Evolutionary conservation across 2,329 filamentous ascomycete species (phyloP).

Genomic region (Pseudocercospora eumusae): DNA sequence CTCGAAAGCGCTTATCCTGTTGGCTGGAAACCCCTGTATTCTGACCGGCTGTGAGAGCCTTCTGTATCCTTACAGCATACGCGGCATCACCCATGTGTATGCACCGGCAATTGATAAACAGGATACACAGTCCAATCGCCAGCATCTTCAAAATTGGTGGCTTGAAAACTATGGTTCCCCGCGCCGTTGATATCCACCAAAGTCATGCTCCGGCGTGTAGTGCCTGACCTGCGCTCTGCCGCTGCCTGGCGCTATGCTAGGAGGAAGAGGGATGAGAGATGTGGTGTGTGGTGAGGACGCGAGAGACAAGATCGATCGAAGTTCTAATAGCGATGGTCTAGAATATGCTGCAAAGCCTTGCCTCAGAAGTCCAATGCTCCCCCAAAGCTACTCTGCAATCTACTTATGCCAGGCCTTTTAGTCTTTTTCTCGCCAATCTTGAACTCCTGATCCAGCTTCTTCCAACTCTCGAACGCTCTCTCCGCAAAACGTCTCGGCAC

Average conservation of each 20-base stretch:
- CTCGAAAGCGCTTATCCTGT: no score
- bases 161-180: no score
- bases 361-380: not conserved
- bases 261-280: no score
- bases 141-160: slow-evolving; percentile 31
- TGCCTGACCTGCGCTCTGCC: no score
- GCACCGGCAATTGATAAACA: slow-evolving; percentile 46
- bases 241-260: no score
- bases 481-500: slow-evolving; percentile 6
- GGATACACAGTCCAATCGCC: slow-evolving; percentile 49
- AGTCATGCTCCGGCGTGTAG: no score
- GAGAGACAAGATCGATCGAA: no score
- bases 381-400: not conserved
- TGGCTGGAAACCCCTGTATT: no score
- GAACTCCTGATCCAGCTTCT: slow-evolving; percentile 13
- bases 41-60: no score
- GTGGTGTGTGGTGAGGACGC: no score
- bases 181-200: no score
- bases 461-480: slow-evolving; percentile 18
- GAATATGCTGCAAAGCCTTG: not conserved
- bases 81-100: slow-evolving; percentile 51
- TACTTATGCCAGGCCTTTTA: not conserved
- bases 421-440: not conserved
- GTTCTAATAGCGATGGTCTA: no score
- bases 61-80: slow-evolving; percentile 45